Conservation (phyloP, 257 asterid genomes). For the Knoxia roxburghii region DNA sequence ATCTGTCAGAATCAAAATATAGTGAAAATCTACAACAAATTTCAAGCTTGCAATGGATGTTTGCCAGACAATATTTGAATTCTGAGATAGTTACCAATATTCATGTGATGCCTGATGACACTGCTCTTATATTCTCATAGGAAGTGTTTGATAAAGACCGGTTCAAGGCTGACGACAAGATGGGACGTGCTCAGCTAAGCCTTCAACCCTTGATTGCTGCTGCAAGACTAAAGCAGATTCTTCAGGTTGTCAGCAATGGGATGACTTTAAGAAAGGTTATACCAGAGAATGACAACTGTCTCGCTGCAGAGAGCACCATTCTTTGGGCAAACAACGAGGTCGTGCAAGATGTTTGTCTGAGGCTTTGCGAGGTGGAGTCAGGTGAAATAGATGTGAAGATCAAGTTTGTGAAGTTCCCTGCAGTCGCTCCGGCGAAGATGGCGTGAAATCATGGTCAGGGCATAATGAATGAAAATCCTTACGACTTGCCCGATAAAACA, state of each 20-base stretch:
- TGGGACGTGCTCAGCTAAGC: constrained; percentile 37
- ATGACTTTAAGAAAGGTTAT: constrained; percentile 42
- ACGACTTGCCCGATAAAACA: no score
- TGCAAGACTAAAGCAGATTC: constrained; percentile 37
- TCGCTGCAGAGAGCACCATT: constrained; percentile 36
- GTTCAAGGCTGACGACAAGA: constrained; percentile 46
- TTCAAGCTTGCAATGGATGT: neutral
- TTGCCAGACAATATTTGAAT: neutral
- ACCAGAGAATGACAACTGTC: constrained; percentile 41
- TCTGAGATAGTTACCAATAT: neutral
- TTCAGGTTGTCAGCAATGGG: constrained; percentile 29
- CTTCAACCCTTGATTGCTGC: constrained; percentile 43
- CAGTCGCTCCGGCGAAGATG: constrained; percentile 14
- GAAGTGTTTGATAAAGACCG: constrained; percentile 45
- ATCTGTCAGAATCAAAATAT: neutral
- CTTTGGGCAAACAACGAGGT: constrained; percentile 32
- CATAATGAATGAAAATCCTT: neutral
- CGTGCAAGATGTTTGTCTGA: constrained; percentile 41
- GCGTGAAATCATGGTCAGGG: neutral
- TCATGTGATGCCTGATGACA: neutral
- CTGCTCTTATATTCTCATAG: constrained; percentile 16
- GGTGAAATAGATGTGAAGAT: constrained; percentile 41
- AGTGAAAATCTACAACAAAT: neutral
- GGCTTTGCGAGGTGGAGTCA: constrained; percentile 43
- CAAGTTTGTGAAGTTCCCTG: constrained; percentile 25